phyloP scores from a whole-genome alignment of 2,329 filamentous ascomycete genomes.

The Endothia cerciana region DNA sequence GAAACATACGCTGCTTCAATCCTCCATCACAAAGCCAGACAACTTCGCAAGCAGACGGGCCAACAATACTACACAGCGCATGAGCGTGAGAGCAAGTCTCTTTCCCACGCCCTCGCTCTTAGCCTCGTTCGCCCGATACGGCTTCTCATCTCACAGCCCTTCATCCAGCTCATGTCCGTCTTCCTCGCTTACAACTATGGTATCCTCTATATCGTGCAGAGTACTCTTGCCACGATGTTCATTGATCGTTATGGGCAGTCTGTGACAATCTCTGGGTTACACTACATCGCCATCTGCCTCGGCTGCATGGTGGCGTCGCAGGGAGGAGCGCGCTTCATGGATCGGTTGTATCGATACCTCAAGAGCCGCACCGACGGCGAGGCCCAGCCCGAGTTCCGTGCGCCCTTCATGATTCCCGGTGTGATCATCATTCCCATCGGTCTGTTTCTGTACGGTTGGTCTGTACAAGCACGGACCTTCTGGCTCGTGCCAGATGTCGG shows the following conservation, averaged over 20 bases:
- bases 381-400: conserved; percentile 28
- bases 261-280: conserved; percentile 50
- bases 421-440: conserved; percentile 49
- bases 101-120: neutral
- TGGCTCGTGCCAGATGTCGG: conserved; percentile 64
- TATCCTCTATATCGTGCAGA: conserved; percentile 58
- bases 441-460: conserved; percentile 55
- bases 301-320: conserved; percentile 57
- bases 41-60: conserved; percentile 19
- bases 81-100: neutral
- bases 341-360: conserved; percentile 34
- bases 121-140: conserved; percentile 40
- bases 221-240: conserved; percentile 57
- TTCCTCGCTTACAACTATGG: conserved; percentile 57
- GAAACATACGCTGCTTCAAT: conserved; percentile 45
- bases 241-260: conserved; percentile 42
- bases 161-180: conserved; percentile 52
- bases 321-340: conserved; percentile 37
- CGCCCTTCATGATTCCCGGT: conserved; percentile 35
- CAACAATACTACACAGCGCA: neutral
- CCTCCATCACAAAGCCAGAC: conserved; percentile 27
- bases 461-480: conserved; percentile 45
- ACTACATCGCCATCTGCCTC: conserved; percentile 59
- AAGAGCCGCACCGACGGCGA: conserved; percentile 28
- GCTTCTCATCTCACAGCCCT: conserved; percentile 54